Percentiles rank a stretch among this genome's conserved stretches.
These are phyloP conservation scores for Ananas comosus DNA, from an alignment of 176 grass and related monocot genomes.

Conservation along the genomic window DNA sequence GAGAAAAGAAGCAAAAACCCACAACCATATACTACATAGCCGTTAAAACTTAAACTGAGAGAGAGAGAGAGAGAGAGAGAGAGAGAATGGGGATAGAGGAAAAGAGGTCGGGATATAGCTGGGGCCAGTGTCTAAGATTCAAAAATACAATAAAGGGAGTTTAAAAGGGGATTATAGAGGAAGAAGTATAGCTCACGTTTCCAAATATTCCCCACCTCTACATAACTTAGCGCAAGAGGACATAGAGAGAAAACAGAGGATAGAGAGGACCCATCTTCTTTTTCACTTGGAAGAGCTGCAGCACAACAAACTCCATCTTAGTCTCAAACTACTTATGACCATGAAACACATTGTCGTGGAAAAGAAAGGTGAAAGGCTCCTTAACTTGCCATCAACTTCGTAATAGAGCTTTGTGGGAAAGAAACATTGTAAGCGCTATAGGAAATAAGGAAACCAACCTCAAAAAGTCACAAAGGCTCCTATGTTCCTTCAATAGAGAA, in stretches of 20 bases:
- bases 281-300: too few relatives aligned
- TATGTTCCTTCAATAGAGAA: background rate
- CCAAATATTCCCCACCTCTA: slow-evolving; percentile 24
- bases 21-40: background rate
- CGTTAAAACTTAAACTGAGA: slow-evolving; percentile 10
- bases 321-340: background rate
- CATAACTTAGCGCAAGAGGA: slow-evolving; percentile 26
- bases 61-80: background rate
- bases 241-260: slow-evolving; percentile 17
- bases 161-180: slow-evolving; percentile 22
- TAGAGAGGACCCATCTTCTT: background rate
- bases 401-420: too few relatives aligned
- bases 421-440: background rate
- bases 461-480: background rate
- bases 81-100: slow-evolving; percentile 18
- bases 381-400: too few relatives aligned
- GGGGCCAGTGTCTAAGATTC: slow-evolving; percentile 14
- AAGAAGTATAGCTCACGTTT: slow-evolving; percentile 23
- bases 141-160: slow-evolving; percentile 1
- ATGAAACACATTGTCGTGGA: too few relatives aligned
- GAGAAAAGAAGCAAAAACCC: background rate
- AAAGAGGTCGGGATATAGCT: background rate
- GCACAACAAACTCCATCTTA: background rate
- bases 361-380: too few relatives aligned
- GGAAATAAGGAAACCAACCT: background rate